Evolutionary conservation across 2,329 filamentous ascomycete genomes (phyloP).

Genomic region (Cladorrhinum sp.): DNA sequence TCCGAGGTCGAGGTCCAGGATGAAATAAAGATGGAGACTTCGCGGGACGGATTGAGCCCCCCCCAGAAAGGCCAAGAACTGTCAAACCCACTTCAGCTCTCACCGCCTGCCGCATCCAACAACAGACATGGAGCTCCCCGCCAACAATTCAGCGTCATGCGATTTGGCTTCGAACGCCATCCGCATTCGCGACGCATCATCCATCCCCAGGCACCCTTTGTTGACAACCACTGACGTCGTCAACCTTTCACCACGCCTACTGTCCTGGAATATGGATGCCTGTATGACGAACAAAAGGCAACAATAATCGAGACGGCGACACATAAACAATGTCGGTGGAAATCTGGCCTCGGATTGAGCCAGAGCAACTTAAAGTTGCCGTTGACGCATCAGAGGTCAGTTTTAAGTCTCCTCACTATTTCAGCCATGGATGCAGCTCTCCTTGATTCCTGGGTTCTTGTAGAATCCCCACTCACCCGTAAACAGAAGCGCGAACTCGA

Average conservation of each 20-base stretch:
- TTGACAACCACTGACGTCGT: neutral
- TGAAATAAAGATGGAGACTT: neutral
- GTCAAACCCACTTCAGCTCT: neutral
- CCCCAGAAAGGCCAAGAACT: conserved; percentile 5
- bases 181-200: neutral
- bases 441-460: conserved; percentile 31
- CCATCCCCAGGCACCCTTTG: conserved; percentile 14
- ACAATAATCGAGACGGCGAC: conserved; percentile 9
- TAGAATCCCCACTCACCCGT: conserved; percentile 19
- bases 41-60: too few relatives aligned
- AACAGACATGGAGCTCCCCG: conserved; percentile 9
- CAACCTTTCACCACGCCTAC: too few relatives aligned
- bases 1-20: too few relatives aligned
- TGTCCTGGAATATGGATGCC: conserved; percentile 29
- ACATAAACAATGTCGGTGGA: conserved; percentile 51
- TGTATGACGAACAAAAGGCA: conserved; percentile 13
- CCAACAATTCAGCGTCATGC: conserved; percentile 13
- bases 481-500: conserved; percentile 49
- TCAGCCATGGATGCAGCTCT: neutral
- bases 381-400: conserved; percentile 51
- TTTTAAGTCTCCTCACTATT: neutral
- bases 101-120: conserved; percentile 18
- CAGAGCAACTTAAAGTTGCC: conserved; percentile 48
- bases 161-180: neutral
- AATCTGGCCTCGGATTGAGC: conserved; percentile 55